Evolutionary conservation across 192 early-diverging fungal genomes (phyloP).

Genomic region (Coemansia sp.): DNA sequence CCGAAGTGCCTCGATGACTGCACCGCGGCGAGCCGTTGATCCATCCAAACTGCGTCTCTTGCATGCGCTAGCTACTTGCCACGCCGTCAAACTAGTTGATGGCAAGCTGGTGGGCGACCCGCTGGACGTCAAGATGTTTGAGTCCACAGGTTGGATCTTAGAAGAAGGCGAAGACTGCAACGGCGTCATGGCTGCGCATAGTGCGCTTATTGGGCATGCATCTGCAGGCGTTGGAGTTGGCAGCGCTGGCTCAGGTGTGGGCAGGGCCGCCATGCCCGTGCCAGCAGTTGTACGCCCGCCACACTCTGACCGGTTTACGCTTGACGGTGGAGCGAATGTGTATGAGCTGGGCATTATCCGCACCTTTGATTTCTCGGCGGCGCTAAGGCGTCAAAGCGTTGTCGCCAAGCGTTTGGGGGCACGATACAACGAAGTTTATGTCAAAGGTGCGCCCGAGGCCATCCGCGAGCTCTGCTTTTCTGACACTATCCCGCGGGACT

Average conservation of each 20-base stretch:
- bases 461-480: constrained; percentile 83
- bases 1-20: constrained; percentile 41
- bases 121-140: constrained; percentile 96
- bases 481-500: constrained; percentile 81
- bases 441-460: constrained; percentile 97
- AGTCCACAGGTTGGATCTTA: constrained; percentile 88
- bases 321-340: constrained; percentile 40
- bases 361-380: constrained; percentile 90
- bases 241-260: background rate
- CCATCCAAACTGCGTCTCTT: constrained; percentile 47
- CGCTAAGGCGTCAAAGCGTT: constrained; percentile 88
- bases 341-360: constrained; percentile 76
- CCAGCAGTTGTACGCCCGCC: constrained; percentile 88
- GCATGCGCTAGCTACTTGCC: constrained; percentile 72
- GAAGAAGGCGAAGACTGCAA: constrained; percentile 72
- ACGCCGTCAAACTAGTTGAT: constrained; percentile 84
- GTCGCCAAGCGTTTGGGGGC: constrained; percentile 70
- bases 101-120: constrained; percentile 92
- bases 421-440: constrained; percentile 66
- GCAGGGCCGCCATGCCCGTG: constrained; percentile 40
- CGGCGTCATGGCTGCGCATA: background rate
- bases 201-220: constrained; percentile 1
- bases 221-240: constrained; percentile 1
- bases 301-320: constrained; percentile 57
- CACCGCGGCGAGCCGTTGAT: constrained; percentile 39